Evolutionary conservation across 2,329 filamentous ascomycete genomes (phyloP), one percentile per base, ranked within the genome.

Genomic region (Fusarium sp.): DNA sequence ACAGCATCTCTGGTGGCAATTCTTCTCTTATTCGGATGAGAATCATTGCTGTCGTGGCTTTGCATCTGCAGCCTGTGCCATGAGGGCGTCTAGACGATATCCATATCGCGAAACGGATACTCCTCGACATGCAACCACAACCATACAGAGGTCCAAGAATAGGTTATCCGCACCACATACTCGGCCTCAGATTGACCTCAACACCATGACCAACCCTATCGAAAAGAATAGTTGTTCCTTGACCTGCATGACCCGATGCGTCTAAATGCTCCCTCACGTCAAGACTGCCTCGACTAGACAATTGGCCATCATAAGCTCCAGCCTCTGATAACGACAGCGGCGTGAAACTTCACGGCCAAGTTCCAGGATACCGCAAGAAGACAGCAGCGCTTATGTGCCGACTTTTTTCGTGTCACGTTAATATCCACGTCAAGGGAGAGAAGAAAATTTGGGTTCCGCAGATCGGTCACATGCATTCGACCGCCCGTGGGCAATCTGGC

Each of bases 391-490:
- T 31, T 53, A 53, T 53, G 46, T 31, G 46, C 38, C 38, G 44
- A 42, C 61, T 35, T 38, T 64, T 35, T 64, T 33, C 44, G 67
- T 75, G 72, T 68, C 73, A 73, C 67, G 53, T 71, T 61, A 72
- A 60, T 31, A 40, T 67, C 66, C 70, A 67, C 58, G 70, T 72
- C 62, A 61, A 60, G 22, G 14, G 31, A 67, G 27, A 42, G 6
- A 35, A 42, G 49, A 57, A 58, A 58, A 31, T 22, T 63, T 56
- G 60, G 60, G 63, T 69, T 74, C 62, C 69, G 71, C 69, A 73
- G 69, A 77, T 77, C 61, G 66, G 75, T 77, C 76, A 78, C 76
- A 78, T 78, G 76, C 76, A 78, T 75, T 69, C 66, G 46, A 16
- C 46, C 46, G 66, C 64, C 67, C 63, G 67, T 75, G 70, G 59